Percentiles rank a stretch among this genome's conserved stretches.
These are phyloP conservation scores for Fraxinus sp. DNA, from an alignment of 305 asterid genomes.

Conservation along the genomic window DNA sequence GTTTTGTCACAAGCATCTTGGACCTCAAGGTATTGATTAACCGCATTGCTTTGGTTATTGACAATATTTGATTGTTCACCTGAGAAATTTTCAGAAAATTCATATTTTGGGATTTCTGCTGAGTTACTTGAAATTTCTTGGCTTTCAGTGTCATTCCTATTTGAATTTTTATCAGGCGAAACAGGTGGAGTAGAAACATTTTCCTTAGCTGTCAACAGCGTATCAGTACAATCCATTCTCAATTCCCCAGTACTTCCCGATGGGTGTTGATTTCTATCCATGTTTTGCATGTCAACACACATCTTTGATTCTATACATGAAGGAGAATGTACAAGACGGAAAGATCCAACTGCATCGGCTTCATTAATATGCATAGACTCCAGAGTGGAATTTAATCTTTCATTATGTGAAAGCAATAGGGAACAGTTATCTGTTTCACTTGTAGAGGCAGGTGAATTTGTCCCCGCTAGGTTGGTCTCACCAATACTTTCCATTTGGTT, in stretches of 20 bases:
- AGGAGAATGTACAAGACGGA: conserved; percentile 17
- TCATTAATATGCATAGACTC: conserved; percentile 30
- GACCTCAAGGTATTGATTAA: conserved; percentile 58
- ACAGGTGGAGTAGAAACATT: conserved; percentile 26
- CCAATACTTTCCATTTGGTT: conserved; percentile 56
- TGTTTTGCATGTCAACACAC: conserved; percentile 19
- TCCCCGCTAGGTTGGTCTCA: conserved; percentile 41
- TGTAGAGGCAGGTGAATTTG: conserved; percentile 30
- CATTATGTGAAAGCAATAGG: conserved; percentile 29
- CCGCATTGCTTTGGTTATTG: conserved; percentile 20
- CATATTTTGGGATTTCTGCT: conserved; percentile 19
- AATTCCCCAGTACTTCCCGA: conserved; percentile 21
- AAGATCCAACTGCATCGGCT: conserved; percentile 25
- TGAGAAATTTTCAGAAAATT: conserved; percentile 13
- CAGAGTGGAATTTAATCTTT: conserved; percentile 23
- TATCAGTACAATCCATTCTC: conserved; percentile 21
- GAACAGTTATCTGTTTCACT: conserved; percentile 25
- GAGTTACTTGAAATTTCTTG: conserved; percentile 26
- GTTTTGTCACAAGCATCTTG: conserved; percentile 73
- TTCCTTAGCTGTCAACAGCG: conserved; percentile 20
- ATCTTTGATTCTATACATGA: conserved; percentile 33
- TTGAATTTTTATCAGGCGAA: conserved; percentile 22
- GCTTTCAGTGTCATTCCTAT: conserved; percentile 23
- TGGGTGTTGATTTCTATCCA: conserved; percentile 13
- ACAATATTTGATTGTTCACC: conserved; percentile 25